Evolutionary conservation across 371 early-diverging fungal species (phyloP), one percentile per base, ranked within the genome.

Genomic region (Choanephora cucurbitarum): DNA sequence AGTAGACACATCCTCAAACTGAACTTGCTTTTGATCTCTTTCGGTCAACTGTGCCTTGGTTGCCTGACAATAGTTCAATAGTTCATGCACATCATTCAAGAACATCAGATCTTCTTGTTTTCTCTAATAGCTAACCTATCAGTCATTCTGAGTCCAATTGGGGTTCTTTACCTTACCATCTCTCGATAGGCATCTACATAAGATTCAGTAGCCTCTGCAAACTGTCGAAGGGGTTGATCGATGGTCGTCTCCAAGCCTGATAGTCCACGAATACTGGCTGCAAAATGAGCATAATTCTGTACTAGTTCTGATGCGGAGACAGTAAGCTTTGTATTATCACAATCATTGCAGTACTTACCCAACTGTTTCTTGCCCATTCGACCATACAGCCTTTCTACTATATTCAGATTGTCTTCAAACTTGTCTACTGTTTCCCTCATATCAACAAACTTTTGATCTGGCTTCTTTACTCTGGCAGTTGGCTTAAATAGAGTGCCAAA

Each of bases 21-120:
- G 93, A 10, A 94, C 82, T 70, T 96, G 96, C 69, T 95, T 96
- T 61, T 94, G 92, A 73, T 96, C 97, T 37, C 96, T 80, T 57
- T 84, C 75, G 55, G 81, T 82, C 33, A 96, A 71, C 47, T 87
- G 80, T 31, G 85, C 86, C 80, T 92, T 91, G 46, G 91, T 91
- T 21, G 88, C 80, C 57, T 88, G 82, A 62, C 96, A 95, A 69
- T 96, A 95, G 8, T 85, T 81, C 8, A 93, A 71, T 64, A 93
- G 89, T 59, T 95, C 96, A 57, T 90, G 91, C n/a, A 96, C 56
- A 52, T 91, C 84, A 37, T 18, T 82, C 47, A 93, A 62, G 55
- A 89, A 94, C 44, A 87, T 73, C 6, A 83, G 63, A 50, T 95
- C 93, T 41, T 95, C 94, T 41, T 76, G 62, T 7, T 53, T 49